Base-by-base conservation (phyloP, 768 basidiomycete genomes). In the Baorangia bicolor region DNA sequence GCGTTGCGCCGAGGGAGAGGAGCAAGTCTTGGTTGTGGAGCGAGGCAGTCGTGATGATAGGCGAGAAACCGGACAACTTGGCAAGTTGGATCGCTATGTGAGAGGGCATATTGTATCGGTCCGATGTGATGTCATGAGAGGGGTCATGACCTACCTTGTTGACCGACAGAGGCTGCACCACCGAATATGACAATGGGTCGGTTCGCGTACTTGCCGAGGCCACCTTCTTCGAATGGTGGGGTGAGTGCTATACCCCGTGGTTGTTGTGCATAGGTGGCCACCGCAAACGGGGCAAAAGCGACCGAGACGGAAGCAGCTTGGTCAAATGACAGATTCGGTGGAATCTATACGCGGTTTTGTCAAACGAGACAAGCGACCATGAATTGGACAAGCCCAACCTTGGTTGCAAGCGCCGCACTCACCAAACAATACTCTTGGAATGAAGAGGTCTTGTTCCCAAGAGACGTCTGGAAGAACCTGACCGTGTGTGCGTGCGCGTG, bases 21-120 rank as follows among this genome's bases (percentile, higher is more conserved):
- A 77, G 66, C 10, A 64, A 60, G 1, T 53, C 63, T 11, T 56
- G 48, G 51, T 77, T 69, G 42, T 68, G 62, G 5, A 61, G 53
- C 9, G 76, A 76, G 6, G 76, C 69, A 0, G 76, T 77, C n/a
- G 74, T 65, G 45, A 76, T 69, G 53, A 77, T 71, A 4, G 70
- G 70, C 2, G 66, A 69, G 56, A 74, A 73, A 16, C 67, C 69
- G 13, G 69, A 73, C 25, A 72, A 47, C 13, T 20, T 58, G 12
- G 74, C 69, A 8, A 73, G 63, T 49, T 74, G 73, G 23, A 74
- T 71, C 9, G 62, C 70, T 70, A 18, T 16, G 20, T 34, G 35
- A 35, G n/a, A 14, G 20, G 7, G 12, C 1, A 5, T n/a, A 20
- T 12, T 11, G 18, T 5, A 20, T 8, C 16, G 11, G 9, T 5